Base-by-base conservation (phyloP, 2,329 filamentous ascomycete genomes). In the Diaporthe sp. region DNA sequence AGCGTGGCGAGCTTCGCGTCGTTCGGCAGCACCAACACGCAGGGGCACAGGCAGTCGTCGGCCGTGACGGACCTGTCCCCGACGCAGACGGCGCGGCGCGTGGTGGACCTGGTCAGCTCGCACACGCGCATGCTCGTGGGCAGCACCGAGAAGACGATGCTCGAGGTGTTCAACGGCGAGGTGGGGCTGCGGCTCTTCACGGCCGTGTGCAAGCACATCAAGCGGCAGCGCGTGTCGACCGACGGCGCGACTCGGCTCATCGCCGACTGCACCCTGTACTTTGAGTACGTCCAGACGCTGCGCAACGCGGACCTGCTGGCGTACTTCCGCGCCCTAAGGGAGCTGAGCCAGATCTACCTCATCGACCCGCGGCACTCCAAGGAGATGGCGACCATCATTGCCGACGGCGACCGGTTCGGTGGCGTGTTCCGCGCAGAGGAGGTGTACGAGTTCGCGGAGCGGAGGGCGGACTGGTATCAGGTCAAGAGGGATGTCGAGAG, bases 141-240 rank as follows among this genome's bases (percentile, higher is more conserved):
- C 77, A 98, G 95, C 82, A 98, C 96, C 1, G 97, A 99, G 83
- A 99, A 99, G 87, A 96, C 95, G 77, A 98, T 98, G 89, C 92
- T 99, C 37, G 97, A 99, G 82, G 97, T 99, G 19, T 99, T 99
- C 88, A 98, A 98, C 83, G 95, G 97, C 84, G 97, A 99, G 86
- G 96, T 99, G 37, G 97, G 97, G 0, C 90, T 98, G 78, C 94
- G 97, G 37, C 90, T 99, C 71, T 99, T 98, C 85, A 92, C 94
- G 28, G 94, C 95, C 25, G 88, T 99, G 69, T 98, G 96, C 89
- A 99, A 99, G 86, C 97, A 99, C 85, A 90, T 99, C 79, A 99
- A 99, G 87, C 94, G 96, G 13, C 97, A 98, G 87, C 93, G 97
- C 74, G 91, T 99, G 84, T 96, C 93, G 82, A 94, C 95, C 37